Base-by-base conservation (phyloP, 2,329 filamentous ascomycete species). In the Lachnellula subtilissima region DNA sequence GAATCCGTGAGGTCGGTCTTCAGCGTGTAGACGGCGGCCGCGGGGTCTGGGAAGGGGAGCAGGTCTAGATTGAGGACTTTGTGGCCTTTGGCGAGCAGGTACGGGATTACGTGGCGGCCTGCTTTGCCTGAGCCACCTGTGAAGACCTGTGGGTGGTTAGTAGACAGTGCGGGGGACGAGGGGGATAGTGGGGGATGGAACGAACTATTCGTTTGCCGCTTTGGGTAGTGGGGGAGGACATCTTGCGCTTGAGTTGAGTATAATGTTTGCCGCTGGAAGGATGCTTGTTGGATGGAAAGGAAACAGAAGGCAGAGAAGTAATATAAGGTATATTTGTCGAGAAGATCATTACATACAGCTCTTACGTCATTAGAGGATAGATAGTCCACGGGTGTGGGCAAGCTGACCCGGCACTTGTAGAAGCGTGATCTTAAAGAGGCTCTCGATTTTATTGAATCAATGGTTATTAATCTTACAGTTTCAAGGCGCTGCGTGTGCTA, bases 41-140 rank as follows among this genome's bases (percentile, higher is more conserved):
- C 50, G 9, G 64, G 51, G 47, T 64, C 59, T 35, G 65, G 64
- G 12, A 71, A 65, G 4, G 69, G 70, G 2, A 62, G 60, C 2
- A 73, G 59, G 56, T 72, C 71, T 5, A 74, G 63, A 52, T 73
- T 73, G 25, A 74, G 60, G 19, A 72, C 66, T 48, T 71, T 61
- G 50, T 75, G 71, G 14, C 69, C 70, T 42, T 65, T 51, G 19
- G 58, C 55, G 3, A 72, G 56, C 2, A 73, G 62, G 25, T 70
- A 67, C 1, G 67, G 65, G 36, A 74, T 70, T 2, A 70, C 68
- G 58, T 68, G 64, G 25, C 72, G 67, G 6, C 71, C 72, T 19
- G 67, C 70, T 60, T 71, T 70, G 5, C 71, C 72, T 43, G 66
- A 70, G 14, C 71, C 71, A 1, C 70, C 71, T 14, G 71, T 72